Conservation (phyloP, 192 early-diverging fungal species). For the Glomus cerebriforme region DNA sequence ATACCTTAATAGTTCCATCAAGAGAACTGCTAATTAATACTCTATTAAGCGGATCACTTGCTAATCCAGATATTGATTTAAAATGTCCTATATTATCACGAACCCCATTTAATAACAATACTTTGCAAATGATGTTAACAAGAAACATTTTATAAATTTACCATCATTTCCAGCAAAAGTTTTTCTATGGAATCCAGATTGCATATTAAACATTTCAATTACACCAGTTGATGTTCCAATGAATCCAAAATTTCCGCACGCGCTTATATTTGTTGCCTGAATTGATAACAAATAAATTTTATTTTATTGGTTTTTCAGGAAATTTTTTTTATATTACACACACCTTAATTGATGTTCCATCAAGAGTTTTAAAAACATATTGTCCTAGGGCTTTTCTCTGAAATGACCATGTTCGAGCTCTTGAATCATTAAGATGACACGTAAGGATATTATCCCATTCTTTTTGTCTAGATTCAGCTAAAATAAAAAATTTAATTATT, state of each 20-base stretch:
- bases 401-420: conserved; percentile 82
- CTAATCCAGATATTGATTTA: conserved; percentile 81
- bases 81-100: conserved; percentile 57
- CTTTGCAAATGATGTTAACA: conserved; percentile 8
- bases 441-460: conserved; percentile 95
- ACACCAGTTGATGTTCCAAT: conserved; percentile 75
- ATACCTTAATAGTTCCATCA: conserved; percentile 79
- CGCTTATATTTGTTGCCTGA: conserved; percentile 69
- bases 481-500: neutral
- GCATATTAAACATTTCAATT: conserved; percentile 94
- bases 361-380: conserved; percentile 63
- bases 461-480: conserved; percentile 59
- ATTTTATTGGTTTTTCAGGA: neutral
- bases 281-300: conserved; percentile 26
- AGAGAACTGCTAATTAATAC: conserved; percentile 75
- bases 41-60: conserved; percentile 72
- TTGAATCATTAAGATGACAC: conserved; percentile 74
- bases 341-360: conserved; percentile 62
- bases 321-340: neutral
- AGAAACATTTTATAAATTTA: conserved; percentile 9
- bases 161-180: conserved; percentile 60
- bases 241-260: conserved; percentile 94
- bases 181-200: conserved; percentile 80
- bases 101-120: neutral
- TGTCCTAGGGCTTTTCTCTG: conserved; percentile 77